phyloP scores from a whole-genome alignment of 177 flowering plant species.

The Vitis hybrid region DNA sequence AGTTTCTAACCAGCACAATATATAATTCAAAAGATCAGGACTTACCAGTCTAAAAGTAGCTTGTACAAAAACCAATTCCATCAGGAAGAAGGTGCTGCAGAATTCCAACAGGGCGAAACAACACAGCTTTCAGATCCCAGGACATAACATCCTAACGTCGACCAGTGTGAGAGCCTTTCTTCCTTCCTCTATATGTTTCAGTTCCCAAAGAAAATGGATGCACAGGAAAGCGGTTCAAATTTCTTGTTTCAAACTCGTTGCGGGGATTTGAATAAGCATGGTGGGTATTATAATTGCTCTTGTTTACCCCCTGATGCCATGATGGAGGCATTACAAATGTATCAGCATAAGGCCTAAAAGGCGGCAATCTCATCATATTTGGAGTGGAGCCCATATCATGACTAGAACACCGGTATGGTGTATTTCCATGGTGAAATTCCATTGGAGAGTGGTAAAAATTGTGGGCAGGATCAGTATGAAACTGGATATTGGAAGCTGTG shows the following conservation, averaged over 20 bases:
- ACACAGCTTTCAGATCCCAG: conserved; percentile 16
- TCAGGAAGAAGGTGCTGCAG: conserved; percentile 14
- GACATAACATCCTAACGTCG: conserved; percentile 23
- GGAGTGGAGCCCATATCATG: conserved; percentile 20
- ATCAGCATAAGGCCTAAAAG: conserved; percentile 6
- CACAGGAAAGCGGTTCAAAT: background rate
- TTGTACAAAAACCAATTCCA: background rate
- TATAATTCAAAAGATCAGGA: background rate
- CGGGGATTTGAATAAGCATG: conserved; percentile 6
- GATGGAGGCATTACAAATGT: conserved; percentile 1
- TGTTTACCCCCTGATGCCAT: conserved; percentile 4
- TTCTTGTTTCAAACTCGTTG: conserved; percentile 13
- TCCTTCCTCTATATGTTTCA: background rate
- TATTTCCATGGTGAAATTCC: background rate
- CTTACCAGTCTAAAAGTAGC: background rate
- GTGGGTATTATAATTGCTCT: background rate
- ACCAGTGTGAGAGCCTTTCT: conserved; percentile 11
- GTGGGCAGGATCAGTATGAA: conserved; percentile 1
- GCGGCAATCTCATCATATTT: conserved; percentile 10
- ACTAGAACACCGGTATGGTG: background rate
- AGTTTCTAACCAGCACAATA: background rate
- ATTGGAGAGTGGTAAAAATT: background rate
- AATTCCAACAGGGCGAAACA: conserved; percentile 26
- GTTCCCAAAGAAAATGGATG: conserved; percentile 9
- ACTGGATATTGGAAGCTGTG: conserved; percentile 4